Base-by-base conservation (phyloP, 2,329 filamentous ascomycete species). In the Penicillium sp. region DNA sequence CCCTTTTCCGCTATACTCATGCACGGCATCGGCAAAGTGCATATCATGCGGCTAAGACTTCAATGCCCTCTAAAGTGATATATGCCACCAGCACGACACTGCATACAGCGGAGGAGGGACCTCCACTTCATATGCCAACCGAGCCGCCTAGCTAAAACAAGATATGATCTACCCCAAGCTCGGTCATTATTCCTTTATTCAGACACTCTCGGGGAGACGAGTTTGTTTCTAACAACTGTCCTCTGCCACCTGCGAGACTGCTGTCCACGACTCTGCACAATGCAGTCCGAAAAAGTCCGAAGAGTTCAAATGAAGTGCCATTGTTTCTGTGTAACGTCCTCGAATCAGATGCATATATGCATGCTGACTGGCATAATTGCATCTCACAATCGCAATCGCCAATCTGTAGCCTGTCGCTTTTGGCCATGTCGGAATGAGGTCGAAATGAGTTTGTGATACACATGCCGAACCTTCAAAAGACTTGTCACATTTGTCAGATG, bases 301-400 rank as follows among this genome's bases (percentile, higher is more conserved):
- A 17, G 2, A 26, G 4, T 17, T 1, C 32, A 29, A 26, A 29
- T 21, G 8, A 38, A 8, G 3, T 12, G 5, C 9, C 9, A n/a
- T 31, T n/a, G 32, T 19, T 17, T 19, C 7, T 15, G 28, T 45
- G 33, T 37, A 26, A 39, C 28, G 33, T 13, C 19, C 19, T 29
- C 13, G n/a, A 22, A 29, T 38, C 33, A 31, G 33, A 22, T 22
- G 6, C 22, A 24, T 7, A 49, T 39, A 24, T 32, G 41, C 15
- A 21, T 1, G 39, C 32, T 38, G 46, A 33, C 26, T 28, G 26
- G 40, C 15, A 19, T 28, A 21, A 49, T 33, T 26, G n/a, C 19
- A 49, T 44, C 32, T 39, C 46, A 32, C 21, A 26, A 44, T 44
- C 33, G 19, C 19, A 33, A 49, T 45, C 40, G 33, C n/a, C 22